Conservation (phyloP, 768 basidiomycete species). For the Paxillus ammoniavirescens region DNA sequence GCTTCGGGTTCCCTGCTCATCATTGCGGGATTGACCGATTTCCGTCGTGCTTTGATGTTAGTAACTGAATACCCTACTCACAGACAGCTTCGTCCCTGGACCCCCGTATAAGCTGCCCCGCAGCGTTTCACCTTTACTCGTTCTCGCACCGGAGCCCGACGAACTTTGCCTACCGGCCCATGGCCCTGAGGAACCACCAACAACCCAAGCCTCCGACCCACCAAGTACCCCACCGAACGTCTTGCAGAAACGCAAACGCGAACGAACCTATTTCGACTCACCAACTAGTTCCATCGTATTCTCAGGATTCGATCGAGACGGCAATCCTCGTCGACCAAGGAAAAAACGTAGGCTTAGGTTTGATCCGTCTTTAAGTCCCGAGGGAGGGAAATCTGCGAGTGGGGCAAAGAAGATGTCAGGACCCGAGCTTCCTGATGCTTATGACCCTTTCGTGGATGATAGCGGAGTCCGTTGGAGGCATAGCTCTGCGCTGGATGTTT, state of each 20-base stretch:
- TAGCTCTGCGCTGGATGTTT: background rate
- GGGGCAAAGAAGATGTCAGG: background rate
- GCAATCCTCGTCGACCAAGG: constrained; percentile 28
- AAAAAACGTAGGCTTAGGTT: constrained; percentile 28
- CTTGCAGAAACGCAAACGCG: constrained; percentile 27
- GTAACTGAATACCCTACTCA: background rate
- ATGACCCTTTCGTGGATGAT: background rate
- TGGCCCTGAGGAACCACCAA: background rate
- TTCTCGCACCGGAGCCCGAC: background rate
- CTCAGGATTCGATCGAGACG: constrained; percentile 30
- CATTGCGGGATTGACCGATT: no score
- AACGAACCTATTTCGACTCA: constrained; percentile 28
- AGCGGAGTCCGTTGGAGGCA: background rate
- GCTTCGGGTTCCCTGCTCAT: no score
- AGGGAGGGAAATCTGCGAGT: background rate
- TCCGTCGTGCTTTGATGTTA: no score
- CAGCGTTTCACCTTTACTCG: background rate
- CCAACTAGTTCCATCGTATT: constrained; percentile 25
- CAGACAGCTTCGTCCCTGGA: constrained; percentile 18
- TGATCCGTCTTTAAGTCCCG: constrained; percentile 22
- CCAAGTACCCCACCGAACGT: constrained; percentile 26
- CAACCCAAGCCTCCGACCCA: constrained; percentile 11
- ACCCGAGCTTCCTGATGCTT: constrained; percentile 2
- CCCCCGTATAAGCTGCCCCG: constrained; percentile 18
- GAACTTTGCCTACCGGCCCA: background rate